phyloP scores from a whole-genome alignment of 1,284 basidiomycete genomes.

The Exobasidium cylindrosporum region DNA sequence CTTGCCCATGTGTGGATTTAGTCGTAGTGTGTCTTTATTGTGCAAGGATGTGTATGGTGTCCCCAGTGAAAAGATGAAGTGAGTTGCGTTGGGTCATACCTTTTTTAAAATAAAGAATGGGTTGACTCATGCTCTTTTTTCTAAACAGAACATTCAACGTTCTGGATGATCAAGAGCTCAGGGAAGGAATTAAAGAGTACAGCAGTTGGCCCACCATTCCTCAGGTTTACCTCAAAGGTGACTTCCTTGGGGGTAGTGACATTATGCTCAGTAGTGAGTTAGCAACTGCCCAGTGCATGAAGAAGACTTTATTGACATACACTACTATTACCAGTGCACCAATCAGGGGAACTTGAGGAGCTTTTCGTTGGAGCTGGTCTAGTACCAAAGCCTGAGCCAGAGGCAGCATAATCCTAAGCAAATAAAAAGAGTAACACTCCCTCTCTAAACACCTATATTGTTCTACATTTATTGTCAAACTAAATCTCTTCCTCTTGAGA shows the following conservation, averaged over 20 bases:
- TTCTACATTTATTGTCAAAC: too few species aligned
- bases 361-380: constrained; percentile 60
- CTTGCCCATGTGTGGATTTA: constrained; percentile 80
- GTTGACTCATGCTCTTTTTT: not conserved
- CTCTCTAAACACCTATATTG: too few species aligned
- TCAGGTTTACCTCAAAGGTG: constrained; percentile 88
- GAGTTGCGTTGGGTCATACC: too few species aligned
- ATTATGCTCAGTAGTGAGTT: constrained; percentile 86
- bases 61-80: constrained; percentile 55
- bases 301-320: not conserved
- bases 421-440: too few species aligned
- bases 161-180: constrained; percentile 77
- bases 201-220: constrained; percentile 96
- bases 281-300: not conserved
- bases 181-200: constrained; percentile 88
- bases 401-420: too few species aligned
- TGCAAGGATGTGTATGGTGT: constrained; percentile 86
- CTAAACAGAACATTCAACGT: constrained; percentile 72
- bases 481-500: too few species aligned
- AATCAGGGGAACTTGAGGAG: constrained; percentile 85
- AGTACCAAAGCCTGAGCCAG: constrained; percentile 4
- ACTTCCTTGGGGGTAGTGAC: constrained; percentile 95
- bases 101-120: not conserved
- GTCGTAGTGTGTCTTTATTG: constrained; percentile 78
- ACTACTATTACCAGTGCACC: constrained; percentile 67